phyloP scores from a whole-genome alignment of 2,329 filamentous ascomycete species.

The Hawksworthiomyces lignivorus region DNA sequence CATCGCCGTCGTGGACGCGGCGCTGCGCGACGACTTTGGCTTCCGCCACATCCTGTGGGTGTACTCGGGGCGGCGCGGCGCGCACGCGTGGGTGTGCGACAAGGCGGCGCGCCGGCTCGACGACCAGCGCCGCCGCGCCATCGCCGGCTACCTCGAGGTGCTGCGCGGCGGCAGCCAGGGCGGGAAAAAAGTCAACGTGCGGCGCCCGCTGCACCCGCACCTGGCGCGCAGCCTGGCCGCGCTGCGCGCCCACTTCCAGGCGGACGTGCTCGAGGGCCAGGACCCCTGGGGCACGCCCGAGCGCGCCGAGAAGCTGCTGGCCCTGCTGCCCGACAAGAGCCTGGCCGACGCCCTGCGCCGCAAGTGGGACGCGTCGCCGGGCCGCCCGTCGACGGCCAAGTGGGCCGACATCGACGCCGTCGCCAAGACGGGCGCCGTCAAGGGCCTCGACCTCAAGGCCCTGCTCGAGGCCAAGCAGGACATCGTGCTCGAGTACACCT shows the following conservation, averaged over 20 bases:
- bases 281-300: conserved; percentile 72
- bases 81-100: conserved; percentile 97
- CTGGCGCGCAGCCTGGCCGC: conserved; percentile 79
- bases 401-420: conserved; percentile 91
- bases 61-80: conserved; percentile 92
- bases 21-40: conserved; percentile 87
- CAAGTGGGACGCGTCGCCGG: conserved; percentile 84
- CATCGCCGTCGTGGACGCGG: conserved; percentile 83
- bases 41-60: conserved; percentile 98
- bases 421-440: conserved; percentile 67
- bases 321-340: conserved; percentile 72
- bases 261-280: conserved; percentile 73
- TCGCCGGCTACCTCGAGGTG: conserved; percentile 85
- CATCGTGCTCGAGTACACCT: conserved; percentile 94
- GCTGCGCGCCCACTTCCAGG: conserved; percentile 75
- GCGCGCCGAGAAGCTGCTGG: conserved; percentile 68
- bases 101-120: conserved; percentile 76
- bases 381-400: conserved; percentile 68
- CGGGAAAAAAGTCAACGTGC: conserved; percentile 78
- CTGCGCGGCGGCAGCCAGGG: conserved; percentile 79
- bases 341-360: conserved; percentile 73
- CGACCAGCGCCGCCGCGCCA: conserved; percentile 74
- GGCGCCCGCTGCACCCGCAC: conserved; percentile 84
- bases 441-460: conserved; percentile 62
- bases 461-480: conserved; percentile 90